Conservation (phyloP, 164 flowering plant genomes). For the Chimonanthus praecox region DNA sequence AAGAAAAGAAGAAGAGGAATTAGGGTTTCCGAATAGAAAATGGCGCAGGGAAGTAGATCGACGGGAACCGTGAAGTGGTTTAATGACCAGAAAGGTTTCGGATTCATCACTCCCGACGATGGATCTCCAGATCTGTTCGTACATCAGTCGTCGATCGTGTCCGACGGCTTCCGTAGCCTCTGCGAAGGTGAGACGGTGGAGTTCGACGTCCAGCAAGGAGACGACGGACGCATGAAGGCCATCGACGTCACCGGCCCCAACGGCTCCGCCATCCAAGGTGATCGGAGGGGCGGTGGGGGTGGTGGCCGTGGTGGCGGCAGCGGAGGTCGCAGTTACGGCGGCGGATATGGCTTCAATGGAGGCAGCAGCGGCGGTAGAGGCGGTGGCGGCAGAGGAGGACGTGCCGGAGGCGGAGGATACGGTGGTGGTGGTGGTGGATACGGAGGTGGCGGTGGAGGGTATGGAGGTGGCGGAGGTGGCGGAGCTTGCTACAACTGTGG, state of each 20-base stretch:
- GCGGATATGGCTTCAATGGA: conserved; percentile 28
- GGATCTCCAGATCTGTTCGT: conserved; percentile 86
- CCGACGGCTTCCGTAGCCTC: conserved; percentile 79
- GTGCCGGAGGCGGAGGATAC: conserved; percentile 26
- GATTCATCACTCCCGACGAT: conserved; percentile 81
- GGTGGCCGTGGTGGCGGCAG: conserved; percentile 18
- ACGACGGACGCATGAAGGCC: conserved; percentile 71
- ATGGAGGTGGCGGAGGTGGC: conserved; percentile 27
- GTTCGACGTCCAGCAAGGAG: conserved; percentile 44
- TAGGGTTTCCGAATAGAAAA: conserved; percentile 4
- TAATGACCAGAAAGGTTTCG: conserved; percentile 68
- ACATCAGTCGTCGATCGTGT: conserved; percentile 71
- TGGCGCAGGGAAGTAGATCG: conserved; percentile 26
- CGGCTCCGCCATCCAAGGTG: conserved; percentile 49
- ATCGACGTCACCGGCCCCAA: conserved; percentile 80
- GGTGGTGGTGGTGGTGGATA: conserved; percentile 30
- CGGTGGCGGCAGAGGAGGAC: conserved; percentile 10
- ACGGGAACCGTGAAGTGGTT: conserved; percentile 85
- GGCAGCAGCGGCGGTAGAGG: conserved; percentile 26
- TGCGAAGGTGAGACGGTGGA: conserved; percentile 74
- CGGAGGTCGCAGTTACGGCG: conserved; percentile 26
- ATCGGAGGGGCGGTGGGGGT: conserved; percentile 30
- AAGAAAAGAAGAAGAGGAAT: no score
- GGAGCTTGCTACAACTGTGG: conserved; percentile 30
- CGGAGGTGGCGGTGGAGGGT: conserved; percentile 24